Conservation (phyloP, 768 basidiomycete species). For the Dioszegia aurantiaca region DNA sequence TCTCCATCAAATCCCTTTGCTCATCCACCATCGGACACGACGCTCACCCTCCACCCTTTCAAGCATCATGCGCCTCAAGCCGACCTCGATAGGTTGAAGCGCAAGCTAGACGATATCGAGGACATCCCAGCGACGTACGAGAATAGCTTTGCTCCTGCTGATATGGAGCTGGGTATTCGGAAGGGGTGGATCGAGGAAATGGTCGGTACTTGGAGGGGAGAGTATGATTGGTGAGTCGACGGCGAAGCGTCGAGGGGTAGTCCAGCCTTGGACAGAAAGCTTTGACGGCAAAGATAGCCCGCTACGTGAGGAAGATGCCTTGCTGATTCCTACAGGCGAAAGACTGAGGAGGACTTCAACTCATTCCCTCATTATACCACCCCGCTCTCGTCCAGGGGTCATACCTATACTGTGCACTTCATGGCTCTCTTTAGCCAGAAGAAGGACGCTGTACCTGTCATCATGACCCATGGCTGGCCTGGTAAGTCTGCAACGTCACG, state of each 20-base stretch:
- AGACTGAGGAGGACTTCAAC: constrained; percentile 34
- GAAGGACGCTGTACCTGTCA: constrained; percentile 29
- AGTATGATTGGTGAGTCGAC: constrained; percentile 36
- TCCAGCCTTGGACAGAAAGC: too few species aligned
- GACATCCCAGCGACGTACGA: constrained; percentile 35
- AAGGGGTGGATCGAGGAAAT: constrained; percentile 35
- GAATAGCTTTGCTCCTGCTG: constrained; percentile 22
- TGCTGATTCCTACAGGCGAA: constrained; percentile 23
- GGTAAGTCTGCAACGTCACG: constrained; percentile 11
- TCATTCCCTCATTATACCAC: constrained; percentile 27
- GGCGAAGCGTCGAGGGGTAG: background rate
- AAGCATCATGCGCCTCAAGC: constrained; percentile 21
- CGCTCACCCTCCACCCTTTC: constrained; percentile 32
- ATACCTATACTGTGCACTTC: constrained; percentile 30
- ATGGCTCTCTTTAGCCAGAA: constrained; percentile 29
- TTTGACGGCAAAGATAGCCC: background rate
- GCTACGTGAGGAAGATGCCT: background rate
- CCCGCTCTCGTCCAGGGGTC: constrained; percentile 10
- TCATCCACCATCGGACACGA: constrained; percentile 9
- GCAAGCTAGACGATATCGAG: constrained; percentile 16
- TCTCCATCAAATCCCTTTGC: constrained; percentile 1
- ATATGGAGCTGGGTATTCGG: constrained; percentile 27
- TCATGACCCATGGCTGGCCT: constrained; percentile 42
- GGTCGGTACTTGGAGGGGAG: constrained; percentile 19
- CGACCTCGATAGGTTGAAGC: constrained; percentile 30